A percentile compares a stretch with the other conserved stretches of the same genome.
phyloP scores from a whole-genome alignment of 2,329 filamentous ascomycete genomes.

The Huntiella abstrusa region DNA sequence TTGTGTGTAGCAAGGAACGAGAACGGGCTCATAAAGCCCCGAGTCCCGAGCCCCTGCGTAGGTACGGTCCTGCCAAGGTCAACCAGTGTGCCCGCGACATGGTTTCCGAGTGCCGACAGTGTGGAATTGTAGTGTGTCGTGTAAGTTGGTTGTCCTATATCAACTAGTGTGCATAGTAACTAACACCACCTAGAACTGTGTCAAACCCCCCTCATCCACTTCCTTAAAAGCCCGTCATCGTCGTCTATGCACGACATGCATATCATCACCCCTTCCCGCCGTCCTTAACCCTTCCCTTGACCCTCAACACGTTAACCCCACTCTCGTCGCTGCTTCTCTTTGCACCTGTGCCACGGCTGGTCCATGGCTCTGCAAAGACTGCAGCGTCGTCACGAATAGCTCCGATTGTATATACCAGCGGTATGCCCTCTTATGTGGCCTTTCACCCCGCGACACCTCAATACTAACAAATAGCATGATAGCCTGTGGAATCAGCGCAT shows the following conservation, averaged over 20 bases:
- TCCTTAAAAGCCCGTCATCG: conserved; percentile 59
- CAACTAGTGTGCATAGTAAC: not conserved
- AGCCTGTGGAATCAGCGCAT: conserved; percentile 80
- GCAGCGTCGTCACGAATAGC: conserved; percentile 50
- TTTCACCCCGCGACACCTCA: not conserved
- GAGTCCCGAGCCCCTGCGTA: conserved; percentile 27
- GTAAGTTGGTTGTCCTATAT: conserved; percentile 30
- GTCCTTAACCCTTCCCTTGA: conserved; percentile 28
- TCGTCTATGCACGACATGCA: conserved; percentile 59
- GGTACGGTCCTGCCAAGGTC: conserved; percentile 43
- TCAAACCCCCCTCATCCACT: conserved; percentile 55
- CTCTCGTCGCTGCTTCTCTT: conserved; percentile 35
- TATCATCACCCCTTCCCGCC: conserved; percentile 45
- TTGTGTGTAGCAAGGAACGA: conserved; percentile 59
- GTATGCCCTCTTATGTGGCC: conserved; percentile 20
- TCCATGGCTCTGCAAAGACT: conserved; percentile 75
- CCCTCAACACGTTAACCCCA: conserved; percentile 27
- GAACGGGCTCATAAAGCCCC: not conserved
- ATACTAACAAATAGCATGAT: not conserved
- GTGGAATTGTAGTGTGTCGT: conserved; percentile 60
- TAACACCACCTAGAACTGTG: conserved; percentile 51
- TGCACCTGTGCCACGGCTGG: conserved; percentile 34
- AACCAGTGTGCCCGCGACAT: conserved; percentile 71
- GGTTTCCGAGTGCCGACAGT: conserved; percentile 67
- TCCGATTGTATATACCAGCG: conserved; percentile 40